Conservation (phyloP, 345 rosid genomes). For the Sisymbrium irio region DNA sequence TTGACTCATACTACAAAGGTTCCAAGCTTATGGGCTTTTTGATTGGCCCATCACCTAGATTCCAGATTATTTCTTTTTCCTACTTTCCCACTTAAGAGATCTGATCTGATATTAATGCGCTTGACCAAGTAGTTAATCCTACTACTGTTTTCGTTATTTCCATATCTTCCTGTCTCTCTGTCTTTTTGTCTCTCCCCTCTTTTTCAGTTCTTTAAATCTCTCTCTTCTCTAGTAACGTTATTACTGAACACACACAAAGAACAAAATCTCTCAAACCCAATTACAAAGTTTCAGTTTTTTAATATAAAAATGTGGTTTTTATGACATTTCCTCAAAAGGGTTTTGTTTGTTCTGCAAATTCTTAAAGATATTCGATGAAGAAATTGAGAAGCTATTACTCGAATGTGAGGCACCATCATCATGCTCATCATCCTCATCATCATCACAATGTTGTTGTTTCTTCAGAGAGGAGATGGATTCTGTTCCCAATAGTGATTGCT, state of each 20-base stretch:
- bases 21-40: slow-evolving; percentile 16
- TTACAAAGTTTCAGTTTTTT: too few relatives aligned
- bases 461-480: slow-evolving; percentile 69
- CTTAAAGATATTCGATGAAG: slow-evolving; percentile 58
- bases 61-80: not conserved
- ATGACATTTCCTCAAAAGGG: not conserved
- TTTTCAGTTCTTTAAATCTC: too few relatives aligned
- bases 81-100: not conserved
- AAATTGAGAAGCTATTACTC: slow-evolving; percentile 66
- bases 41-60: slow-evolving; percentile 23
- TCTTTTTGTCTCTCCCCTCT: too few relatives aligned
- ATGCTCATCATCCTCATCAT: slow-evolving; percentile 40
- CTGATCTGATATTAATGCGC: slow-evolving; percentile 16
- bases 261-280: too few relatives aligned
- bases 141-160: not conserved
- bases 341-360: not conserved
- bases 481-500: slow-evolving; percentile 51
- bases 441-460: slow-evolving; percentile 23
- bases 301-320: not conserved
- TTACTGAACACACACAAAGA: too few relatives aligned
- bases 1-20: not conserved
- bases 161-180: not conserved
- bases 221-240: too few relatives aligned
- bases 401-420: slow-evolving; percentile 57
- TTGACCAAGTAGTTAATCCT: slow-evolving; percentile 18